Evolutionary conservation across 805 yeast genomes (phyloP).

Genomic region (Zygosaccharomyces bisporus): DNA sequence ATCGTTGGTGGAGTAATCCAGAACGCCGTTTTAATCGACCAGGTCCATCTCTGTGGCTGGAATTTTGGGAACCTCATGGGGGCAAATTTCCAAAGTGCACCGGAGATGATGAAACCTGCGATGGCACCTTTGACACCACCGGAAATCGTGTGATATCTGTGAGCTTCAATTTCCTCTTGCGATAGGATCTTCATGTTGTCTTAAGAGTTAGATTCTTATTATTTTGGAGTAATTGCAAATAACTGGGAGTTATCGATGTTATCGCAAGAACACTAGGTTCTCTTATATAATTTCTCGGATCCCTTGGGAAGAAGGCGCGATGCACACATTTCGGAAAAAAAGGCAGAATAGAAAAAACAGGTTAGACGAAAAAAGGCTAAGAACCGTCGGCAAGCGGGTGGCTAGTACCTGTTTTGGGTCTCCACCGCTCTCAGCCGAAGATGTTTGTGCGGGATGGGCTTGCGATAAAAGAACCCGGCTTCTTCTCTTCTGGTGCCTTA

Average conservation of each 20-base stretch:
- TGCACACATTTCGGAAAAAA: not conserved
- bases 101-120: slow-evolving; percentile 55
- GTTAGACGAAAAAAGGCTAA: not conserved
- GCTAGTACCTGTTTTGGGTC: not conserved
- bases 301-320: slow-evolving; percentile 3
- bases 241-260: not conserved
- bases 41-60: slow-evolving; percentile 42
- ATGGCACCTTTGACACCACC: slow-evolving; percentile 63
- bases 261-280: not conserved
- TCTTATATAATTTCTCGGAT: slow-evolving; percentile 5
- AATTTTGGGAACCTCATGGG: slow-evolving; percentile 46
- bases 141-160: slow-evolving; percentile 50
- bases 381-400: not conserved
- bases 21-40: slow-evolving; percentile 59
- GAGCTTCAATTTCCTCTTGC: slow-evolving; percentile 64
- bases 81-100: slow-evolving; percentile 50
- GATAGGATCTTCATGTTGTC: slow-evolving; percentile 60
- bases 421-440: not conserved
- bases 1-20: slow-evolving; percentile 66
- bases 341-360: not conserved
- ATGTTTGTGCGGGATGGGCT: not conserved
- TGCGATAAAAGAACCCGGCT: slow-evolving; percentile 1
- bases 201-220: not conserved
- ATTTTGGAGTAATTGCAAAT: too few species aligned
- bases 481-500: not conserved